phyloP scores from a whole-genome alignment of 345 rosid species.

The Populus tremula region DNA sequence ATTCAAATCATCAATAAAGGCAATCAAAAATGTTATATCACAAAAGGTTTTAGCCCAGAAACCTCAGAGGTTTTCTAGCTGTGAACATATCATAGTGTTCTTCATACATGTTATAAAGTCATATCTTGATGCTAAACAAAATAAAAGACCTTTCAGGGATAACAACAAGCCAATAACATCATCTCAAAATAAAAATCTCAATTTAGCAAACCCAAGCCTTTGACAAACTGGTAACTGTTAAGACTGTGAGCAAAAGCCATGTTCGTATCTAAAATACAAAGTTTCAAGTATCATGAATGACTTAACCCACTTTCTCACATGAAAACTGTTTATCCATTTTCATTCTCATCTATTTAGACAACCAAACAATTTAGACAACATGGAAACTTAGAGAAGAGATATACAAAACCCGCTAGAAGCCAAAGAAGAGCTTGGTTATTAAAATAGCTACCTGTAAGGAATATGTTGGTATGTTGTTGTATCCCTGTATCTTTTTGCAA shows the following conservation, averaged over 20 bases:
- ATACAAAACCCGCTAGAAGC: not conserved
- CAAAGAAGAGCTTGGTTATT: not conserved
- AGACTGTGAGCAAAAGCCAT: not conserved
- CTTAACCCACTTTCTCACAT: not conserved
- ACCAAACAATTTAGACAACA: not conserved
- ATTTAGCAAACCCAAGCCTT: not conserved
- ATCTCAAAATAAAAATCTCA: not conserved
- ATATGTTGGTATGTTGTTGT: constrained; percentile 77
- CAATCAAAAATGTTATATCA: not conserved
- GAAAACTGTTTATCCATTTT: not conserved
- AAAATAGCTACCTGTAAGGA: constrained; percentile 68
- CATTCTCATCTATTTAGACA: not conserved
- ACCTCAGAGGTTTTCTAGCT: not conserved
- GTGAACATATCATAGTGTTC: not conserved
- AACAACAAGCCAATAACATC: not conserved
- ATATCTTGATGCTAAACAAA: not conserved
- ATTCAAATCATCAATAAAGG: not conserved
- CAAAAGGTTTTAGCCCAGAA: not conserved
- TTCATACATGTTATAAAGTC: not conserved
- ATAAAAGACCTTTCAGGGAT: not conserved
- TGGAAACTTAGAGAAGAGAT: not conserved
- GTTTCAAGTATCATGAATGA: not conserved
- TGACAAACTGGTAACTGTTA: not conserved
- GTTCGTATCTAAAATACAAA: not conserved
- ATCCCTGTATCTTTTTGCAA: constrained; percentile 82